phyloP scores from a whole-genome alignment of 2,329 filamentous ascomycete species.

The Hypoxylon rubiginosum region DNA sequence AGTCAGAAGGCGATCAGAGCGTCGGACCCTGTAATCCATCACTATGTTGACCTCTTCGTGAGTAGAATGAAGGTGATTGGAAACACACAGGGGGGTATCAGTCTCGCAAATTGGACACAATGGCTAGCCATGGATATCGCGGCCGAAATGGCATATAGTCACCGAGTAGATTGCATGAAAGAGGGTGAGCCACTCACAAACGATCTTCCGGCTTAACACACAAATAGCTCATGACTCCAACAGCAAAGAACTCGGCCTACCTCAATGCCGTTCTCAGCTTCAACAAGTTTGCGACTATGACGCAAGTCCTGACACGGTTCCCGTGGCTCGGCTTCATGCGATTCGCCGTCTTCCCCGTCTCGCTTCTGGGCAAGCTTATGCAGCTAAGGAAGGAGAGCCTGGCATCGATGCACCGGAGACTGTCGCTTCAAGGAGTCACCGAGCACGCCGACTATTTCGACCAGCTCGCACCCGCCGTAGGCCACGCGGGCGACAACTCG shows the following conservation, averaged over 20 bases:
- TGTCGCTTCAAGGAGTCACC: constrained; percentile 3
- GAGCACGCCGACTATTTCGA: constrained; percentile 34
- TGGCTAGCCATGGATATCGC: constrained; percentile 42
- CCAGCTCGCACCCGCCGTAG: constrained; percentile 12
- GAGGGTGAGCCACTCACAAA: constrained; percentile 13
- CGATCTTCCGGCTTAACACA: neutral
- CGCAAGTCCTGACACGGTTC: constrained; percentile 30
- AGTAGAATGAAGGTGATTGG: constrained; percentile 27
- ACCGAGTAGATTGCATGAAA: constrained; percentile 18
- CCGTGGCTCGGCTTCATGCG: constrained; percentile 27
- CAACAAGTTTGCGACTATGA: constrained; percentile 23
- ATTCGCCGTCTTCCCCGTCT: constrained; percentile 14
- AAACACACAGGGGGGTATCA: constrained; percentile 8
- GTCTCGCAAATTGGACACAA: constrained; percentile 30
- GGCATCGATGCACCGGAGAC: constrained; percentile 9
- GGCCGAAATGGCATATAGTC: constrained; percentile 32
- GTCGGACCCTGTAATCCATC: constrained; percentile 35
- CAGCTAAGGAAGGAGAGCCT: constrained; percentile 15
- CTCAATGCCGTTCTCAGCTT: constrained; percentile 26
- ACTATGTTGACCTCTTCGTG: constrained; percentile 41
- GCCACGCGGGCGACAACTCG: constrained; percentile 4
- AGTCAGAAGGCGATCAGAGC: constrained; percentile 36
- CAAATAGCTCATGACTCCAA: neutral
- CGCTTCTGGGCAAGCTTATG: neutral
- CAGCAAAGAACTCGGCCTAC: constrained; percentile 18